phyloP scores from a whole-genome alignment of 1,139 yeast genomes.

The Suhomyces guaymorum region DNA sequence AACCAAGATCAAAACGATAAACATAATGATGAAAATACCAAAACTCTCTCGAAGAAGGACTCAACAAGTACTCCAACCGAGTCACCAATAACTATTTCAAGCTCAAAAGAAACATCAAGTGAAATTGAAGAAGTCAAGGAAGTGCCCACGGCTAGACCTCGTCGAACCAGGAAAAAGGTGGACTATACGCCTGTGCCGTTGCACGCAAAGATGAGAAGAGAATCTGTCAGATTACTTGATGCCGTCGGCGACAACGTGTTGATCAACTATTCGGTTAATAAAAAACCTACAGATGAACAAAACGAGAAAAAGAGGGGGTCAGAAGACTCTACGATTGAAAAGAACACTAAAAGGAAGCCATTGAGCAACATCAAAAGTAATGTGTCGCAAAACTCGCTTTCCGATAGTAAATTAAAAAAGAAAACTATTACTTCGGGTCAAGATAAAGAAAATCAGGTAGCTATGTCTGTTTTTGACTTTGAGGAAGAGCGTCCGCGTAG shows the following conservation, averaged over 20 bases:
- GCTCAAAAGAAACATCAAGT: not conserved
- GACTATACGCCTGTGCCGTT: conserved; percentile 72
- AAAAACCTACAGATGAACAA: conserved; percentile 4
- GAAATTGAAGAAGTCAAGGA: conserved; percentile 27
- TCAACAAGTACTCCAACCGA: too few species aligned
- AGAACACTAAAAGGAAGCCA: conserved; percentile 3
- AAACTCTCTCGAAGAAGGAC: too few species aligned
- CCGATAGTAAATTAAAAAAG: not conserved
- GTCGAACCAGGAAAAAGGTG: conserved; percentile 51
- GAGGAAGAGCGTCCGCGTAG: conserved; percentile 21
- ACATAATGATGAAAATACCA: not conserved
- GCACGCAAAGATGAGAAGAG: conserved; percentile 70
- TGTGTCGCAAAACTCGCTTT: not conserved
- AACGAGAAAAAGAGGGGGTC: not conserved
- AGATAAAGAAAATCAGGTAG: conserved; percentile 12
- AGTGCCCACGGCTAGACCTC: conserved; percentile 10
- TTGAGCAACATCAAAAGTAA: conserved; percentile 4
- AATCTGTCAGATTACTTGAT: conserved; percentile 58
- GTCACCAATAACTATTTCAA: not conserved
- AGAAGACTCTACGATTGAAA: not conserved
- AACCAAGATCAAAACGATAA: not conserved
- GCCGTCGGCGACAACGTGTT: conserved; percentile 44
- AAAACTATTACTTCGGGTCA: not conserved
- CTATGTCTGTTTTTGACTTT: conserved; percentile 34
- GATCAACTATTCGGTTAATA: conserved; percentile 48